Conservation (phyloP, 345 rosid species). For the Camelina neglecta region DNA sequence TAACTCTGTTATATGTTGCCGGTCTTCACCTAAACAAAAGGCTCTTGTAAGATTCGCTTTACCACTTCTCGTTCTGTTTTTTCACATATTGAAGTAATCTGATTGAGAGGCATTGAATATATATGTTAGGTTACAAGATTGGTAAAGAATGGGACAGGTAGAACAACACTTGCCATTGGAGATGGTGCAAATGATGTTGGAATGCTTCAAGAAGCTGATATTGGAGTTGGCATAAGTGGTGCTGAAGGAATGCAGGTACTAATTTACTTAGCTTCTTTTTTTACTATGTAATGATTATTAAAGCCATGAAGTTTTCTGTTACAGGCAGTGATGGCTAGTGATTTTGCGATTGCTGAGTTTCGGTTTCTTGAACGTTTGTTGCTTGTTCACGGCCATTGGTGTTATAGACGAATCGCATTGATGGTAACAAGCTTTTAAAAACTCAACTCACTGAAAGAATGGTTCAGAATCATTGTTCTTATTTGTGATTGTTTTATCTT, state of each 20-base stretch:
- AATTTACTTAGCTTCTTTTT: not conserved
- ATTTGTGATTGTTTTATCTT: not conserved
- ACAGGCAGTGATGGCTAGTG: conserved; percentile 98
- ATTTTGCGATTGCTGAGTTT: conserved; percentile 91
- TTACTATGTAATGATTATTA: conserved; percentile 10
- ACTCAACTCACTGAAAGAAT: not conserved
- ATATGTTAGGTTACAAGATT: conserved; percentile 76
- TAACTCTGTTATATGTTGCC: conserved; percentile 83
- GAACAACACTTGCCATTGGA: conserved; percentile 77
- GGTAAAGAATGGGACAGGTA: conserved; percentile 67
- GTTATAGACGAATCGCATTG: conserved; percentile 85
- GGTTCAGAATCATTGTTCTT: not conserved
- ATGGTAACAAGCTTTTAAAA: conserved; percentile 58
- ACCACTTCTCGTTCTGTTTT: not conserved
- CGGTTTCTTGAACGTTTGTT: conserved; percentile 76
- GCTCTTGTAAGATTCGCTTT: conserved; percentile 73
- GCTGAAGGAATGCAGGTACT: conserved; percentile 96
- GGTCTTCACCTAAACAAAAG: conserved; percentile 92
- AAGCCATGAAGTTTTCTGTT: not conserved
- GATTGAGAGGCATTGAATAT: conserved; percentile 50
- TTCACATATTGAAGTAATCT: conserved; percentile 45
- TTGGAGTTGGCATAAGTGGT: conserved; percentile 95
- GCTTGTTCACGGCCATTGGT: conserved; percentile 98
- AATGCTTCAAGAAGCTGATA: conserved; percentile 97
- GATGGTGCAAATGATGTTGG: conserved; percentile 98